Conservation (phyloP, 768 basidiomycete genomes). For the Lentinula edodes region DNA sequence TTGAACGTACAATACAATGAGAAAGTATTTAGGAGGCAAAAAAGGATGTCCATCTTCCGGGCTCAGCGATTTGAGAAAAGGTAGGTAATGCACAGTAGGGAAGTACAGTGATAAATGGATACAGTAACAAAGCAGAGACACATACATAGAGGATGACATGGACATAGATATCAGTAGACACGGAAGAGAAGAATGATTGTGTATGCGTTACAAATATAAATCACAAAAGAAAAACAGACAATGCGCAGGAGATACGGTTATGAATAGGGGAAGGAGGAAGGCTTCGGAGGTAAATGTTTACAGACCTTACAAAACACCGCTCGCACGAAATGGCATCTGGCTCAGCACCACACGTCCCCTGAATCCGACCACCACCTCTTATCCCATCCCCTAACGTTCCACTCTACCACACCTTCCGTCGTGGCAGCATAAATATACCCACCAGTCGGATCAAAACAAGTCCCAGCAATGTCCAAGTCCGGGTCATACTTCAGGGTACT, state of each 20-base stretch:
- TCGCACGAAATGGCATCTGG: background rate
- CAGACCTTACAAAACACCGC: background rate
- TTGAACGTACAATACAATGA: background rate
- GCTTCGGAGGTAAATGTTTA: background rate
- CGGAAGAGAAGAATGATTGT: background rate
- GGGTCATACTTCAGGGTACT: slow-evolving; percentile 15
- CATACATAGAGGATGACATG: background rate
- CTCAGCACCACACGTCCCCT: slow-evolving; percentile 14
- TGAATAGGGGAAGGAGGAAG: background rate
- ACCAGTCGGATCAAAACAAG: slow-evolving; percentile 70
- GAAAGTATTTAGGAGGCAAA: background rate
- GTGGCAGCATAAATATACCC: slow-evolving; percentile 65
- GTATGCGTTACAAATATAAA: background rate
- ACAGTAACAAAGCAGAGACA: background rate
- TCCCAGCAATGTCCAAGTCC: slow-evolving; percentile 59
- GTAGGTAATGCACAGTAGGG: background rate
- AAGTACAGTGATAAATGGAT: background rate
- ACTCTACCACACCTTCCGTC: slow-evolving; percentile 57
- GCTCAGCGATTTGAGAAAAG: too few relatives aligned
- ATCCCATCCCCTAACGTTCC: slow-evolving; percentile 65
- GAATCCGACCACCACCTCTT: slow-evolving; percentile 65
- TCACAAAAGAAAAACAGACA: background rate
- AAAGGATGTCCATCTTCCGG: background rate
- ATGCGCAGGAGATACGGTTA: background rate
- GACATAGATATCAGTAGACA: background rate